phyloP scores from a whole-genome alignment of 192 early-diverging fungal species.

The Spinellus fusiger region DNA sequence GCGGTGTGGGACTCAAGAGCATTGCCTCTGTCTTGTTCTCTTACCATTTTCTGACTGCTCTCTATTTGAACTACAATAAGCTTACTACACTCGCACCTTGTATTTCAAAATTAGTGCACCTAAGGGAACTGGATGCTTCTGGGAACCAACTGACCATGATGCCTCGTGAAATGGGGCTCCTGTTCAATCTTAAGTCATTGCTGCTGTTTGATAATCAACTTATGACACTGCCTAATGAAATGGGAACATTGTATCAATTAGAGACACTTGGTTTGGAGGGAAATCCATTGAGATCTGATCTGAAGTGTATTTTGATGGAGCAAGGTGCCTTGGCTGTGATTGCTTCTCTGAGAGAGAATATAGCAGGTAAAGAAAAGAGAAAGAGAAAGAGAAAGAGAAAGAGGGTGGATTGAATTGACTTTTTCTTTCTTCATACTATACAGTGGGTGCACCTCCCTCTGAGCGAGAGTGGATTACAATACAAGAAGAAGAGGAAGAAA shows the following conservation, averaged over 20 bases:
- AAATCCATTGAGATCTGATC: conserved; percentile 82
- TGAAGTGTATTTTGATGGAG: conserved; percentile 76
- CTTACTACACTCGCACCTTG: conserved; percentile 69
- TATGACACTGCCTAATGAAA: conserved; percentile 77
- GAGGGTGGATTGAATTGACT: too few relatives aligned
- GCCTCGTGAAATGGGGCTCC: conserved; percentile 85
- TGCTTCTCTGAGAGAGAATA: conserved; percentile 81
- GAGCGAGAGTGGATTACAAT: too few relatives aligned
- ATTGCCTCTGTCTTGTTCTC: conserved; percentile 68
- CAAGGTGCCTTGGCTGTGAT: conserved; percentile 82
- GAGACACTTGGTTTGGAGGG: conserved; percentile 92
- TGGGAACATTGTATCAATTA: conserved; percentile 85
- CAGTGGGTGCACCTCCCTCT: too few relatives aligned
- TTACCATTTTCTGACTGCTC: conserved; percentile 82
- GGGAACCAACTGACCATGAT: conserved; percentile 80
- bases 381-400: neutral
- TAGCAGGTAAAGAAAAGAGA: conserved; percentile 52
- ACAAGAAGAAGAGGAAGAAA: too few relatives aligned
- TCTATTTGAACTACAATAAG: conserved; percentile 97
- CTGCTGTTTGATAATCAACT: conserved; percentile 89
- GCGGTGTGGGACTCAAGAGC: conserved; percentile 88
- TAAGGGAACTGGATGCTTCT: conserved; percentile 78
- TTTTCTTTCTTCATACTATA: too few relatives aligned
- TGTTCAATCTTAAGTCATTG: conserved; percentile 75
- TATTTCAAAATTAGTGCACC: conserved; percentile 56